These are phyloP conservation scores for Apiospora koreana DNA, from an alignment of 2,329 filamentous ascomycete genomes.

Conservation along the genomic window DNA sequence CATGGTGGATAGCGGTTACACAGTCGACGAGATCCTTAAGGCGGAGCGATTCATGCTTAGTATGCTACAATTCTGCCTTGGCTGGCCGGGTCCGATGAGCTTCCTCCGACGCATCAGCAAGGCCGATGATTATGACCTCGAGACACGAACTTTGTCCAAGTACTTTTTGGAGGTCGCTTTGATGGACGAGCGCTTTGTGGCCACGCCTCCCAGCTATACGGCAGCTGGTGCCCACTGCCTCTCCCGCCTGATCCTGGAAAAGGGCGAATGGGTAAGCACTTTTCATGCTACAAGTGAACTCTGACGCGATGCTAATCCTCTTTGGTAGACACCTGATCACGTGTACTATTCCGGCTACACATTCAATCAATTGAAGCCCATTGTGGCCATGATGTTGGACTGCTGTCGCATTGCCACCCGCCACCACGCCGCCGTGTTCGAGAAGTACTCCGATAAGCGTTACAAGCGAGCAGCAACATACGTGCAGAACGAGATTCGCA, in stretches of 20 bases:
- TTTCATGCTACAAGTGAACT: background rate
- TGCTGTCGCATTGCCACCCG: constrained; percentile 80
- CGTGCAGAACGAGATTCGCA: constrained; percentile 73
- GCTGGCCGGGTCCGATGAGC: constrained; percentile 99
- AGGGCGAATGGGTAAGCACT: constrained; percentile 85
- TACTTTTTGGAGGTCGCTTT: constrained; percentile 96
- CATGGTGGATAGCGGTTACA: constrained; percentile 96
- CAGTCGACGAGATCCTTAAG: constrained; percentile 88
- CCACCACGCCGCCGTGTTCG: constrained; percentile 85
- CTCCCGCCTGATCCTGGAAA: constrained; percentile 82
- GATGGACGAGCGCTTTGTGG: constrained; percentile 97
- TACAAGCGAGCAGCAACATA: constrained; percentile 84
- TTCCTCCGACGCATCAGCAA: constrained; percentile 97
- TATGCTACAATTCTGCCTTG: constrained; percentile 93
- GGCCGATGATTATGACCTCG: constrained; percentile 94
- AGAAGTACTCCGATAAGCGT: constrained; percentile 87
- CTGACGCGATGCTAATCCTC: constrained; percentile 35
- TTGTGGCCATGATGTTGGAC: constrained; percentile 78
- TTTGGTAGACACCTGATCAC: constrained; percentile 70
- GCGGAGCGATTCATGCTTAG: constrained; percentile 97
- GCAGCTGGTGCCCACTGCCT: constrained; percentile 92
- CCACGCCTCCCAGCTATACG: constrained; percentile 84
- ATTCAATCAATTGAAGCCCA: constrained; percentile 75
- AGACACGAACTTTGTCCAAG: constrained; percentile 93
- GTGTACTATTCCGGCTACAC: constrained; percentile 95